A percentile compares a stretch with the other conserved stretches of the same genome.
phyloP scores from a whole-genome alignment of 2,329 filamentous ascomycete species.

The Plenodomus biglobosus region DNA sequence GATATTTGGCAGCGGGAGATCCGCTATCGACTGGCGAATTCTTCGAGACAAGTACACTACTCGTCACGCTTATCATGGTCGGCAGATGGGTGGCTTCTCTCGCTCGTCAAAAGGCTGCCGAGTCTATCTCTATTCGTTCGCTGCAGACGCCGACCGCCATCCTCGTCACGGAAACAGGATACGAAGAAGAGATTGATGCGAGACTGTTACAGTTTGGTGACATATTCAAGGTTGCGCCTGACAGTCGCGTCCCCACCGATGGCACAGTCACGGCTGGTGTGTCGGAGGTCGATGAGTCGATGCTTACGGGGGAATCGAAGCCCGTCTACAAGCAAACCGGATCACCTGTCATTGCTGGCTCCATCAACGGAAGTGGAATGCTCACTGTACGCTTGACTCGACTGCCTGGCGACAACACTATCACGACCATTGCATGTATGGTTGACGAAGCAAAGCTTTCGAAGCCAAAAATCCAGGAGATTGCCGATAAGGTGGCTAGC shows the following conservation, averaged over 20 bases:
- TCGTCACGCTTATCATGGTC: conserved; percentile 58
- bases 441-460: conserved; percentile 70
- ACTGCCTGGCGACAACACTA: conserved; percentile 70
- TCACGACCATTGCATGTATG: conserved; percentile 67
- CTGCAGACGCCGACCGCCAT: conserved; percentile 60
- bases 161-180: conserved; percentile 49
- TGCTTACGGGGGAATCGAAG: conserved; percentile 71
- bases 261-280: conserved; percentile 64
- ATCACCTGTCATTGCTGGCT: conserved; percentile 64
- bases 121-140: conserved; percentile 55
- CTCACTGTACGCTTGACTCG: conserved; percentile 58
- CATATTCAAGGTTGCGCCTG: conserved; percentile 62
- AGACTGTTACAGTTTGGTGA: conserved; percentile 72
- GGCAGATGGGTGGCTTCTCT: conserved; percentile 52
- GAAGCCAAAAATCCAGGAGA: conserved; percentile 68
- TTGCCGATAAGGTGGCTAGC: conserved; percentile 67
- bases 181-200: conserved; percentile 61
- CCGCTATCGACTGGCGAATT: conserved; percentile 51
- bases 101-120: conserved; percentile 53
- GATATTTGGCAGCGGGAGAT: conserved; percentile 38
- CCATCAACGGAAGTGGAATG: conserved; percentile 57
- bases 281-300: conserved; percentile 72
- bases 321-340: conserved; percentile 60
- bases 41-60: conserved; percentile 59
- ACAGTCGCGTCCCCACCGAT: conserved; percentile 66